A percentile compares a stretch with the other conserved stretches of the same genome.
These are phyloP conservation scores for Melampsora americana DNA, from an alignment of 1,284 basidiomycete genomes.

Conservation along the genomic window DNA sequence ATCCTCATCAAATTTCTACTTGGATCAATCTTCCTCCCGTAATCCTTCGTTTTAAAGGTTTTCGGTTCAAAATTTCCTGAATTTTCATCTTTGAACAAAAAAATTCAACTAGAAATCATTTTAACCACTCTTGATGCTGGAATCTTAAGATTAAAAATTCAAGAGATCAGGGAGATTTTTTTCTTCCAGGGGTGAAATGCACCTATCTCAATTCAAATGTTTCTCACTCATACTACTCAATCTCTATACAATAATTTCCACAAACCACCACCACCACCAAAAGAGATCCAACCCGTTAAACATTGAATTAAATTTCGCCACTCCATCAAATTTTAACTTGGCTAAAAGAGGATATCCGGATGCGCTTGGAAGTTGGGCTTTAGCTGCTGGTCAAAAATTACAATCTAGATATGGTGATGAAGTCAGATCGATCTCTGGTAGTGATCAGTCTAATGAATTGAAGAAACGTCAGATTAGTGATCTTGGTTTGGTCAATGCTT, in stretches of 20 bases:
- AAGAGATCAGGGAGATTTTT: not conserved
- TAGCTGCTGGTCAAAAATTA: slow-evolving; percentile 30
- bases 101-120: too few relatives aligned
- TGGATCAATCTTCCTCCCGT: too few relatives aligned
- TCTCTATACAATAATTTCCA: not conserved
- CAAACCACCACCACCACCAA: not conserved
- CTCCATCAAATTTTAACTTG: not conserved
- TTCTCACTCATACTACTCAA: too few relatives aligned
- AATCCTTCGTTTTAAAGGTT: too few relatives aligned
- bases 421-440: not conserved
- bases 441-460: slow-evolving; percentile 3
- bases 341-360: not conserved
- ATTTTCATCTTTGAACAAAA: too few relatives aligned
- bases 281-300: not conserved
- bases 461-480: slow-evolving; percentile 21
- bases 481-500: slow-evolving; percentile 36
- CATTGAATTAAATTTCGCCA: not conserved
- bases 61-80: too few relatives aligned
- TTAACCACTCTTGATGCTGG: not conserved
- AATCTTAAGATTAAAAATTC: too few relatives aligned
- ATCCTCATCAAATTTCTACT: too few relatives aligned
- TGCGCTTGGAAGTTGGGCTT: slow-evolving; percentile 34
- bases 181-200: too few relatives aligned
- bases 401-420: slow-evolving; percentile 27
- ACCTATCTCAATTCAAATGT: too few relatives aligned